Conservation (phyloP, 1,284 basidiomycete species). For the Exobasidium rhododendri region DNA sequence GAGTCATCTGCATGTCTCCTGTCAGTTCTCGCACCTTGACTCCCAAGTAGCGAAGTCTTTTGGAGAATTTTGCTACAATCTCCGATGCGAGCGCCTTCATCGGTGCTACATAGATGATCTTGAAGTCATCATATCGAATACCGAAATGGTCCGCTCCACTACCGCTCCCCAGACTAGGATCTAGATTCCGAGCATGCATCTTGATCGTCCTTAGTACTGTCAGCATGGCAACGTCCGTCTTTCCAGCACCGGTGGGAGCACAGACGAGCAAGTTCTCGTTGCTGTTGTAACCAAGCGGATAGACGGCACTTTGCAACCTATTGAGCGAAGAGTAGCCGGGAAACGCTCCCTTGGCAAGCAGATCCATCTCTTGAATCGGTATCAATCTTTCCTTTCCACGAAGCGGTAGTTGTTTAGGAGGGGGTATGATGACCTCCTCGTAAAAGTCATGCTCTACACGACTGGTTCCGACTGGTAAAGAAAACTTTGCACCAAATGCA, state of each 20-base stretch:
- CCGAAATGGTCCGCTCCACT: constrained; percentile 61
- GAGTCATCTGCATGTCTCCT: constrained; percentile 98
- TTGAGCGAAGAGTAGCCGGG: constrained; percentile 84
- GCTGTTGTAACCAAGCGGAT: constrained; percentile 83
- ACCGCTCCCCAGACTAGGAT: constrained; percentile 27
- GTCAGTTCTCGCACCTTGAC: constrained; percentile 89
- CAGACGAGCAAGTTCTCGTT: constrained; percentile 93
- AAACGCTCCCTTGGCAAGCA: constrained; percentile 80
- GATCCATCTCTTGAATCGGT: constrained; percentile 71
- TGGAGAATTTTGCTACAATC: constrained; percentile 87
- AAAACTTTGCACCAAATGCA: constrained; percentile 69
- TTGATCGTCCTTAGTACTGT: constrained; percentile 82
- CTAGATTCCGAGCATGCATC: constrained; percentile 62
- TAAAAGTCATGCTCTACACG: constrained; percentile 61
- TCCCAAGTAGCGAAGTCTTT: constrained; percentile 82
- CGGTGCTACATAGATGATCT: constrained; percentile 97
- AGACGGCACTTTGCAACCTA: constrained; percentile 92
- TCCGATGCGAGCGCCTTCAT: constrained; percentile 98
- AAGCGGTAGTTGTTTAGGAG: constrained; percentile 74
- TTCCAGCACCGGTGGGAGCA: constrained; percentile 62
- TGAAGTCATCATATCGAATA: constrained; percentile 63
- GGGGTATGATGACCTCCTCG: constrained; percentile 83
- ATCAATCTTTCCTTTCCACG: constrained; percentile 72
- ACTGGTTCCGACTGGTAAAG: constrained; percentile 78
- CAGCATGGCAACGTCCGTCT: constrained; percentile 98